Percentiles rank a stretch among this genome's conserved stretches.
Evolutionary conservation across 2,329 filamentous ascomycete species (phyloP).

Genomic region (Trichoderma citrinoviride): DNA sequence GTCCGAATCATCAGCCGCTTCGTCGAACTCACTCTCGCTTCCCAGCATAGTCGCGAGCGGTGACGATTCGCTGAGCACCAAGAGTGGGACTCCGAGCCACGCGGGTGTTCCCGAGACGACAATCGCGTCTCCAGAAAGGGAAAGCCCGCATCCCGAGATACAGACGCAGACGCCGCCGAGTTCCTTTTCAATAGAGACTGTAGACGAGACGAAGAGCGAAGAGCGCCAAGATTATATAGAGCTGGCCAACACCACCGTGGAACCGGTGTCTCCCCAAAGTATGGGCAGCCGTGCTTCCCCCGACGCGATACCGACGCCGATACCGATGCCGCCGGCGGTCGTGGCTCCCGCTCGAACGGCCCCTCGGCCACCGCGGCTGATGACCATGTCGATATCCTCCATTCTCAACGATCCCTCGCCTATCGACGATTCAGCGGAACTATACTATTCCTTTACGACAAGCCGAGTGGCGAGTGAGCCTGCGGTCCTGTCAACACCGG

Average conservation of each 20-base stretch:
- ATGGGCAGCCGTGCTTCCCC: slow-evolving; percentile 30
- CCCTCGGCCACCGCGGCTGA: slow-evolving; percentile 16
- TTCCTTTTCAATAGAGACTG: not conserved
- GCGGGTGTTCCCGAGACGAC: slow-evolving; percentile 41
- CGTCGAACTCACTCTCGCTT: slow-evolving; percentile 24
- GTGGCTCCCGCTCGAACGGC: not conserved
- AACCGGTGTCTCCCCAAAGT: slow-evolving; percentile 36
- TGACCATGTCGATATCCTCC: slow-evolving; percentile 36
- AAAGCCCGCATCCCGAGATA: slow-evolving; percentile 41
- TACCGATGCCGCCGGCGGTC: no score
- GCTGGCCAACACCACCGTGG: slow-evolving; percentile 15
- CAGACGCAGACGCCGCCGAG: slow-evolving; percentile 32
- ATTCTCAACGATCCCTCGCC: slow-evolving; percentile 34
- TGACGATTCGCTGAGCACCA: slow-evolving; percentile 37
- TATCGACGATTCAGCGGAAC: slow-evolving; percentile 1
- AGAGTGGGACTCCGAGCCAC: slow-evolving; percentile 30
- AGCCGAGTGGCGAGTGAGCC: slow-evolving; percentile 29
- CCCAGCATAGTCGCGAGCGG: slow-evolving; percentile 33
- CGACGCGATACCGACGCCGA: slow-evolving; percentile 14
- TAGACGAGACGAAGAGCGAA: slow-evolving; percentile 21
- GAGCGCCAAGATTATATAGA: slow-evolving; percentile 20
- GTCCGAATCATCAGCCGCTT: slow-evolving; percentile 24
- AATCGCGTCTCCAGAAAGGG: slow-evolving; percentile 51
- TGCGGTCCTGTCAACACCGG: not conserved
- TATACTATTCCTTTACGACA: slow-evolving; percentile 24